Evolutionary conservation across 140 eudicot species (phyloP).

Genomic region (Ambrosia hybrid): DNA sequence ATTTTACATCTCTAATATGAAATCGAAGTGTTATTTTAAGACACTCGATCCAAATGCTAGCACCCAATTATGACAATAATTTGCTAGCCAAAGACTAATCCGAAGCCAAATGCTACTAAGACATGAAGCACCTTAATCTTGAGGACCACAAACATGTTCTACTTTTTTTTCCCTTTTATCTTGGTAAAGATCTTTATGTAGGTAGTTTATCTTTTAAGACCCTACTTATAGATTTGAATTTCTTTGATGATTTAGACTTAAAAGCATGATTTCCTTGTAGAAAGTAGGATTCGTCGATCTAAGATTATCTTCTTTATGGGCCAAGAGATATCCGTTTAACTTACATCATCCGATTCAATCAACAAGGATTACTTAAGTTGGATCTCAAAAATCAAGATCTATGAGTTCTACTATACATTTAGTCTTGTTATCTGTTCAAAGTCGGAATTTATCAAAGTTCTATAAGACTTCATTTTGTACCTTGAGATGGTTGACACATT

Average conservation of each 20-base stretch:
- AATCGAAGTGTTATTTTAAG: slow-evolving; percentile 4
- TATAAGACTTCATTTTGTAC: too few relatives aligned
- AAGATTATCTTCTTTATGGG: slow-evolving; percentile 13
- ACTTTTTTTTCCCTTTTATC: slow-evolving; percentile 15
- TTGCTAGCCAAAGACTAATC: slow-evolving; percentile 38
- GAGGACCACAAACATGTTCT: slow-evolving; percentile 32
- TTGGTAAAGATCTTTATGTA: slow-evolving; percentile 28
- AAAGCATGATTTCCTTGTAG: slow-evolving; percentile 28
- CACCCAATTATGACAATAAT: slow-evolving; percentile 9
- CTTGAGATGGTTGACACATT: too few relatives aligned
- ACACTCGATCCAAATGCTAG: background rate
- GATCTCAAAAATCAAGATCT: background rate
- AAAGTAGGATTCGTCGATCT: slow-evolving; percentile 34
- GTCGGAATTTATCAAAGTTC: too few relatives aligned
- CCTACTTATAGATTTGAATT: slow-evolving; percentile 14
- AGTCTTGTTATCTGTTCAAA: too few relatives aligned
- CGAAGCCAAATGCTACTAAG: slow-evolving; percentile 45
- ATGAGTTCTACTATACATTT: too few relatives aligned
- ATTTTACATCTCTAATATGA: slow-evolving; percentile 6
- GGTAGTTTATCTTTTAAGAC: slow-evolving; percentile 22
- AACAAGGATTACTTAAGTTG: background rate
- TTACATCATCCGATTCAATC: background rate
- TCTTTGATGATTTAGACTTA: slow-evolving; percentile 40
- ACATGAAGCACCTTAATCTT: slow-evolving; percentile 45
- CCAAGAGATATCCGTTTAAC: slow-evolving; percentile 10